phyloP scores from a whole-genome alignment of 2,329 filamentous ascomycete genomes.

The Fusarium tanahbumbuense region DNA sequence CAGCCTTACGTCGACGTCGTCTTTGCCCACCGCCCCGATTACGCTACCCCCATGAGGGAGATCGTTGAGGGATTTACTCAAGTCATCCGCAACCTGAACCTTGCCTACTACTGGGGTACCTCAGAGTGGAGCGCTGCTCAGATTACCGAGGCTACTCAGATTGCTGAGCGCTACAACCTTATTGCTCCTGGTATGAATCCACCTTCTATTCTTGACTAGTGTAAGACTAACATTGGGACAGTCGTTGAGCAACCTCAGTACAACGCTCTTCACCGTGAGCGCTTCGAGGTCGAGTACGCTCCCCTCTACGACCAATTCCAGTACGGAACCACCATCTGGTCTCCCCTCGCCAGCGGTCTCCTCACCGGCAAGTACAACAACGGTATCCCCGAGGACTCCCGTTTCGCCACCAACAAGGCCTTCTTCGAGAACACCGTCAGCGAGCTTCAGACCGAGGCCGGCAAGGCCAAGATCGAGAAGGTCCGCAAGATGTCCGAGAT shows the following conservation, averaged over 20 bases:
- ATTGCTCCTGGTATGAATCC: conserved; percentile 60
- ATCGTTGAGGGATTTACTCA: conserved; percentile 46
- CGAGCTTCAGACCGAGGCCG: conserved; percentile 27
- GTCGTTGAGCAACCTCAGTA: conserved; percentile 76
- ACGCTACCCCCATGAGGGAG: conserved; percentile 44
- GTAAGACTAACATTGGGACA: not conserved
- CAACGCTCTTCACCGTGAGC: conserved; percentile 70
- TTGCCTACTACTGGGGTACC: conserved; percentile 61
- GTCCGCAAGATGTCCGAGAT: conserved; percentile 41
- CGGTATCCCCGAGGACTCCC: conserved; percentile 67
- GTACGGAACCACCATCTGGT: conserved; percentile 70
- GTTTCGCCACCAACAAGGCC: conserved; percentile 56
- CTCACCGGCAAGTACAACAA: conserved; percentile 75
- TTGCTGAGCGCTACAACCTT: conserved; percentile 69
- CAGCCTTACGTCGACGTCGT: conserved; percentile 46
- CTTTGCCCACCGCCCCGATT: conserved; percentile 44
- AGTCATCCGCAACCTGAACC: conserved; percentile 45
- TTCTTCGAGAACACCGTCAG: conserved; percentile 34
- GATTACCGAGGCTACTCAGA: conserved; percentile 67
- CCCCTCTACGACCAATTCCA: conserved; percentile 68
- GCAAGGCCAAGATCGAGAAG: conserved; percentile 46
- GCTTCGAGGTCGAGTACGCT: conserved; percentile 72
- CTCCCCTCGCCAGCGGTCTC: conserved; percentile 66
- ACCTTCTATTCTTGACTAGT: rapidly evolving
- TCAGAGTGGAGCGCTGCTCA: conserved; percentile 76